Conservation (phyloP, 371 early-diverging fungal species). For the Mortierella polycephala region DNA sequence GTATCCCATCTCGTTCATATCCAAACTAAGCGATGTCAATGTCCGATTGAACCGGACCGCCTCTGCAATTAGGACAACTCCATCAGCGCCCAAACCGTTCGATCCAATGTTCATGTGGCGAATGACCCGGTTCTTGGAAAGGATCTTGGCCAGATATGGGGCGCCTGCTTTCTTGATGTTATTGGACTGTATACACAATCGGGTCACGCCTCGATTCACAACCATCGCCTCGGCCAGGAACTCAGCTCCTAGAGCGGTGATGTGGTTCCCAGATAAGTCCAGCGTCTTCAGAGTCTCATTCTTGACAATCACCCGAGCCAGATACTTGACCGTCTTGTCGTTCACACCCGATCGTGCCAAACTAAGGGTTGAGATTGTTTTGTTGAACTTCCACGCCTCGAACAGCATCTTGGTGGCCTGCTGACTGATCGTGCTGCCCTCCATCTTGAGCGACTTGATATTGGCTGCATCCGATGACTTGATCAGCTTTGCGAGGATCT, state of each 20-base stretch:
- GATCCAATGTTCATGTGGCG: slow-evolving; percentile 51
- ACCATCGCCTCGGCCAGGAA: slow-evolving; percentile 45
- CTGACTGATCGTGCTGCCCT: slow-evolving; percentile 52
- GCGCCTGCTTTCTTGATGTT: slow-evolving; percentile 49
- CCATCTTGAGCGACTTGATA: slow-evolving; percentile 51
- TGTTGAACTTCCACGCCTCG: slow-evolving; percentile 55
- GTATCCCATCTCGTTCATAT: slow-evolving; percentile 53
- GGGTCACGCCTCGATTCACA: slow-evolving; percentile 37
- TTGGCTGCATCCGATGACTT: slow-evolving; percentile 51
- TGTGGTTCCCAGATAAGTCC: slow-evolving; percentile 49
- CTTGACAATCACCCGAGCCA: slow-evolving; percentile 44
- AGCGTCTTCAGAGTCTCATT: slow-evolving; percentile 46
- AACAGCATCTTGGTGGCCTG: slow-evolving; percentile 51
- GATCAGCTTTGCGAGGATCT: slow-evolving; percentile 47
- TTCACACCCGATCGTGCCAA: slow-evolving; percentile 47
- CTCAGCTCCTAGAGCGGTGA: slow-evolving; percentile 41
- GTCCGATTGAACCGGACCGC: slow-evolving; percentile 50
- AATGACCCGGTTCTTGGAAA: slow-evolving; percentile 51
- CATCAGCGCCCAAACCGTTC: slow-evolving; percentile 43
- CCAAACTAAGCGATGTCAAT: slow-evolving; percentile 47
- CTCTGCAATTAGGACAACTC: slow-evolving; percentile 42
- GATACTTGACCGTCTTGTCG: slow-evolving; percentile 53
- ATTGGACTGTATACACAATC: slow-evolving; percentile 52
- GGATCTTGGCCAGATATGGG: slow-evolving; percentile 30
- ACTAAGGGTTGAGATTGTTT: slow-evolving; percentile 43